phyloP scores from a whole-genome alignment of 495 filamentous ascomycete genomes.

The Aspergillus haitiensis region DNA sequence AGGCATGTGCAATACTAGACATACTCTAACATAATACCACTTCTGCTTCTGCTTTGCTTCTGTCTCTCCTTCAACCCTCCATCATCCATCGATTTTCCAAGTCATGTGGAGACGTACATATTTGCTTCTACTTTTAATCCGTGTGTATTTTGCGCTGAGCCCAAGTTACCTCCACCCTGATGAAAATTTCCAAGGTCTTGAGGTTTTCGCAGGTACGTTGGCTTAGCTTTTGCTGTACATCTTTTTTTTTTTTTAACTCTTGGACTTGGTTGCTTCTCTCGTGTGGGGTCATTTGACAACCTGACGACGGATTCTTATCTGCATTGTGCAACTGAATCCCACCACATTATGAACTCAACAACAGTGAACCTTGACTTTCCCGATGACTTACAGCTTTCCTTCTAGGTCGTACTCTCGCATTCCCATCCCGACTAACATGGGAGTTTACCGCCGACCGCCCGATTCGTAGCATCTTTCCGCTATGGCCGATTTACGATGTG shows the following conservation, averaged over 20 bases:
- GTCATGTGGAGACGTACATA: slow-evolving; percentile 91
- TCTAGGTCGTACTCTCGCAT: slow-evolving; percentile 83
- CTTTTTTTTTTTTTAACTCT: neutral
- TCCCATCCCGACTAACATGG: slow-evolving; percentile 84
- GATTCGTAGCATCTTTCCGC: slow-evolving; percentile 90
- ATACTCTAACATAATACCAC: slow-evolving; percentile 5
- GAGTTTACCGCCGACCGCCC: slow-evolving; percentile 86
- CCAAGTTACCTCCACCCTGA: slow-evolving; percentile 98
- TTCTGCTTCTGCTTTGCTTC: neutral
- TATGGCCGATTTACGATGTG: slow-evolving; percentile 91
- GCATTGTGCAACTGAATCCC: neutral
- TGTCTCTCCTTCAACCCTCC: neutral
- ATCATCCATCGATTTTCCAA: slow-evolving; percentile 12
- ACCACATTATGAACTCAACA: slow-evolving; percentile 5
- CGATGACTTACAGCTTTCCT: slow-evolving; percentile 17
- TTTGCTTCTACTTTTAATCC: slow-evolving; percentile 77
- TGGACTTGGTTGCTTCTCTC: neutral
- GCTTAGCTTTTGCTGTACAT: neutral
- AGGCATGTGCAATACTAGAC: slow-evolving; percentile 20
- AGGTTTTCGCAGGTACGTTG: slow-evolving; percentile 88
- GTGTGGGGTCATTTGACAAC: slow-evolving; percentile 14
- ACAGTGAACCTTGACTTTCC: slow-evolving; percentile 1
- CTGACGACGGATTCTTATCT: neutral
- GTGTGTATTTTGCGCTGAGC: slow-evolving; percentile 89
- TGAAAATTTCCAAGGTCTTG: slow-evolving; percentile 97